Evolutionary conservation across 257 asterid species (phyloP), one percentile per base, ranked within the genome.

Genomic region (Echium plantagineum): DNA sequence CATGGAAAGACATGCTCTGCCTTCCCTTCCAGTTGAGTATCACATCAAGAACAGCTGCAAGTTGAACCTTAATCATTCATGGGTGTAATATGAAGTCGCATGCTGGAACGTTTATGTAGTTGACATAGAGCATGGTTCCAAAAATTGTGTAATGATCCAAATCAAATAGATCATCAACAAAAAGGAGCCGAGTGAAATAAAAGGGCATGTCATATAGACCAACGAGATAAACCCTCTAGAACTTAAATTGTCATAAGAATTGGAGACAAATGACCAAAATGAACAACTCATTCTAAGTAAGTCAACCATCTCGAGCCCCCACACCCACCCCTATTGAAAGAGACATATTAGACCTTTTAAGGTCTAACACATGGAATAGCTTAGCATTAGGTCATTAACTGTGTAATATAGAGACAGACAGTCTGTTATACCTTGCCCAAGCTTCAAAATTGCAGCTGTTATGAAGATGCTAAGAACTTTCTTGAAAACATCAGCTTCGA

Each of bases 391-490:
- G 16, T 42, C 49, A 35, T 35, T 35, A 7, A 49, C n/a, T 6
- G 5, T 49, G n/a, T 15, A n/a, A 49, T 49, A 49, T 49, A 49
- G 54, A 49, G 20, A n/a, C 1, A 19, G 58, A 10, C 55, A 70
- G 63, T 46, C 7, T 57, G 22, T 55, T 58, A 57, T 74, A 91
- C 96, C 98, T 88, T 88, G 96, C 65, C 95, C 98, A 66, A 91
- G 98, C 78, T 91, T 88, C 84, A 91, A 21, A 59, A 88, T 75
- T 66, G 98, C 96, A 69, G 98, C 98, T 70, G 96, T 85, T 67
- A 91, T 88, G 74, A 91, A 91, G 74, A 91, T 64, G 74, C 98
- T 91, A 66, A 88, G 75, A 53, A 84, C 96, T 85, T 91, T 85
- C 81, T 80, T 85, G 84, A 91, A 85, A 69, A 78, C 93, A 56